These are phyloP conservation scores for Cercospora sesami DNA, from an alignment of 2,329 filamentous ascomycete genomes.

Conservation along the genomic window DNA sequence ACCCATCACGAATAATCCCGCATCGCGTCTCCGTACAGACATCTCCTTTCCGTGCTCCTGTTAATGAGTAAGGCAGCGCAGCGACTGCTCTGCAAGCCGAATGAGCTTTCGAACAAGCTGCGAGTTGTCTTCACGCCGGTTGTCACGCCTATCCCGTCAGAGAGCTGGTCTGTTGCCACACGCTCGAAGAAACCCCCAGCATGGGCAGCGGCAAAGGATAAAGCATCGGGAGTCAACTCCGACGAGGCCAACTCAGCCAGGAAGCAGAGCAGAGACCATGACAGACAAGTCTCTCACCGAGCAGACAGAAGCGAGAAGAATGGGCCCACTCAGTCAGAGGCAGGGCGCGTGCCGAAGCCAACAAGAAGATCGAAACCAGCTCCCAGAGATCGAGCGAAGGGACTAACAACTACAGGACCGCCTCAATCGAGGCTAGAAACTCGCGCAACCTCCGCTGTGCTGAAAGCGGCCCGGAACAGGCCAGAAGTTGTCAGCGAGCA, in stretches of 20 bases:
- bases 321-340: background rate
- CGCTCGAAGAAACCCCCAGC: background rate
- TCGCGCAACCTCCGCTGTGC: background rate
- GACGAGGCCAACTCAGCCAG: background rate
- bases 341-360: background rate
- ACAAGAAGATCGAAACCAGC: background rate
- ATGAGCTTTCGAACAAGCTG: slow-evolving; percentile 2
- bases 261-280: background rate
- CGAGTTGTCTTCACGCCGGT: slow-evolving; percentile 11
- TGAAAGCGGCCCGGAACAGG: background rate
- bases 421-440: background rate
- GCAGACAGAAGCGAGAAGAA: background rate
- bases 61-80: slow-evolving; percentile 6
- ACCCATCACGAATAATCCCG: background rate
- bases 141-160: background rate
- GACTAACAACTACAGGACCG: background rate
- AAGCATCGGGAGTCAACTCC: background rate
- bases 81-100: slow-evolving; percentile 8
- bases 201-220: background rate
- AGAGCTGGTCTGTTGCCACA: background rate
- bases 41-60: background rate
- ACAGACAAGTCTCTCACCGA: background rate
- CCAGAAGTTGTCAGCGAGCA: slow-evolving; percentile 29
- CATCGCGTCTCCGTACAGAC: background rate
- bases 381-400: background rate